Conservation (phyloP, 371 early-diverging fungal species). For the Mortierella polycephala region DNA sequence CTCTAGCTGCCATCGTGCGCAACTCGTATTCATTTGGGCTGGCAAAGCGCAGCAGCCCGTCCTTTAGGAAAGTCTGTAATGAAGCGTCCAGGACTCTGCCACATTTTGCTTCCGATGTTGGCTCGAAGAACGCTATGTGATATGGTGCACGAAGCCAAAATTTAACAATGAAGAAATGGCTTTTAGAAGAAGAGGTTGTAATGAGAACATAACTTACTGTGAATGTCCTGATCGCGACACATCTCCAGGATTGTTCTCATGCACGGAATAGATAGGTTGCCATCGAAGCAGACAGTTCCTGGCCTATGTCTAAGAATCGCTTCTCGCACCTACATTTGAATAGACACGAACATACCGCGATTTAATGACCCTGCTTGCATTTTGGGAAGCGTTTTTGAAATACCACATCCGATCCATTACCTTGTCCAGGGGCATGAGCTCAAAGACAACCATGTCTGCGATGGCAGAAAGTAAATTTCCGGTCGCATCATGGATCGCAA, state of each 20-base stretch:
- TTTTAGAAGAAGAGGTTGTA: background rate
- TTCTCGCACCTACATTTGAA: slow-evolving; percentile 40
- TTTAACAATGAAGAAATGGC: background rate
- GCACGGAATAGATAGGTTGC: slow-evolving; percentile 65
- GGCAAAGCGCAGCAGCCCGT: slow-evolving; percentile 57
- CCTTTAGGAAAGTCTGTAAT: slow-evolving; percentile 15
- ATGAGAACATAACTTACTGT: slow-evolving; percentile 38
- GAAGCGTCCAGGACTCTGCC: slow-evolving; percentile 62
- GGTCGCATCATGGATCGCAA: slow-evolving; percentile 73
- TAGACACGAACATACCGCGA: background rate
- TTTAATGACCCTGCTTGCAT: background rate
- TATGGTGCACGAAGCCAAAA: no score
- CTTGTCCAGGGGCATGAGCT: slow-evolving; percentile 53
- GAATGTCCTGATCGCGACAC: slow-evolving; percentile 51
- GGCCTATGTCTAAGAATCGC: slow-evolving; percentile 54
- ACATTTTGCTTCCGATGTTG: slow-evolving; percentile 90
- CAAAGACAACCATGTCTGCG: slow-evolving; percentile 90
- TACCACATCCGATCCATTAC: slow-evolving; percentile 22
- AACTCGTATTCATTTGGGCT: slow-evolving; percentile 79
- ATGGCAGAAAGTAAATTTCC: slow-evolving; percentile 85
- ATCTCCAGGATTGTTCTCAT: slow-evolving; percentile 58
- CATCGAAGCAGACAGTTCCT: slow-evolving; percentile 77
- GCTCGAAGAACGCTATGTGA: slow-evolving; percentile 81
- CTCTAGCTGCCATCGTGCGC: slow-evolving; percentile 63
- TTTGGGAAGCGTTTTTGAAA: background rate